A percentile compares a stretch with the other conserved stretches of the same genome.
Conservation (phyloP, 164 flowering plant genomes). For the Tetracentron sinense region DNA sequence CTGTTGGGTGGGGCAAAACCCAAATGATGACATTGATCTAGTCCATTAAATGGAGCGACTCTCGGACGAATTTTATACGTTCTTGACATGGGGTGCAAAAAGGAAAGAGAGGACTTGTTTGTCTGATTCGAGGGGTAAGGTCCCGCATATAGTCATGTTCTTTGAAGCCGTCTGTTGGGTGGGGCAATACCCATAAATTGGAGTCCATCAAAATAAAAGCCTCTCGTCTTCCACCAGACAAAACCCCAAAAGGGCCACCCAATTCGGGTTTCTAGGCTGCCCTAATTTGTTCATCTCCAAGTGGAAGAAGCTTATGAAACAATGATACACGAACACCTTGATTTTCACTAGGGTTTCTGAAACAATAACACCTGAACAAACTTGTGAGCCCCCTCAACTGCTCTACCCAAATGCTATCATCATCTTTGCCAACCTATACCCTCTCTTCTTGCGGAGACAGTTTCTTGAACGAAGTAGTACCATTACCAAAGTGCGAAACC, state of each 20-base stretch:
- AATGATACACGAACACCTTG: constrained; percentile 39
- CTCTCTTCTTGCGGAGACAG: constrained; percentile 10
- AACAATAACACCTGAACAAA: constrained; percentile 54
- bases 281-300: constrained; percentile 62
- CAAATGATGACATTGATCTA: too few species aligned
- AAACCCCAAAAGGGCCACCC: constrained; percentile 66
- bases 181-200: too few species aligned
- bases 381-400: constrained; percentile 37
- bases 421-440: constrained; percentile 23
- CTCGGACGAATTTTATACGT: too few species aligned
- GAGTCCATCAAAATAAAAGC: constrained; percentile 66
- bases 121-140: too few species aligned
- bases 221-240: constrained; percentile 60
- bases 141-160: too few species aligned
- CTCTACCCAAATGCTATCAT: constrained; percentile 39
- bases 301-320: too few species aligned
- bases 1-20: too few species aligned
- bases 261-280: constrained; percentile 65
- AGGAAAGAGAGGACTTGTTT: too few species aligned
- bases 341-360: constrained; percentile 72
- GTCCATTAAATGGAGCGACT: too few species aligned
- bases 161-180: too few species aligned
- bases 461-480: constrained; percentile 33
- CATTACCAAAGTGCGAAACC: constrained; percentile 61
- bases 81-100: too few species aligned